phyloP scores from a whole-genome alignment of 768 basidiomycete species.

The Pisolithus marmoratus region DNA sequence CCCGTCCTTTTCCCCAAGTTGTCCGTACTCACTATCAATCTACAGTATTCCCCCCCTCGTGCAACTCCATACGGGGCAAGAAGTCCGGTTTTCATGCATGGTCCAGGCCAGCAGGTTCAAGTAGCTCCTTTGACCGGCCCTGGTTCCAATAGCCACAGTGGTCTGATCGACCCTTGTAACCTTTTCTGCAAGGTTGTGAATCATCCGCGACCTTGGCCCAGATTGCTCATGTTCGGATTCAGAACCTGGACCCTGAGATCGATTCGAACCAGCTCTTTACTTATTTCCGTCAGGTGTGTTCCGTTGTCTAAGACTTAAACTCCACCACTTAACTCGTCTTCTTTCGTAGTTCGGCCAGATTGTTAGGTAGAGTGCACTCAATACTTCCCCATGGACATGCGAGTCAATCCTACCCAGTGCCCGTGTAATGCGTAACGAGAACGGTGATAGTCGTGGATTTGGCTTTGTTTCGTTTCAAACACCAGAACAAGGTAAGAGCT shows the following conservation, averaged over 20 bases:
- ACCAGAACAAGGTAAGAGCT: constrained; percentile 65
- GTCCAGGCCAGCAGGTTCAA: constrained; percentile 88
- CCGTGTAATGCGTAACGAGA: constrained; percentile 87
- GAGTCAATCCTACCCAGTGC: constrained; percentile 46
- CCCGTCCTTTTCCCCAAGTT: constrained; percentile 8
- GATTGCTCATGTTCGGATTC: constrained; percentile 7
- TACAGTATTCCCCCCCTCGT: constrained; percentile 66
- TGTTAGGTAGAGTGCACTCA: constrained; percentile 54
- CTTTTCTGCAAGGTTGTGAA: constrained; percentile 72
- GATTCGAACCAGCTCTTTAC: constrained; percentile 81
- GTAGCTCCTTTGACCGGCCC: constrained; percentile 68
- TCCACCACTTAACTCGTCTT: constrained; percentile 12
- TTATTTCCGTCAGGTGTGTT: constrained; percentile 68
- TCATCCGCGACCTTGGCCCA: constrained; percentile 5
- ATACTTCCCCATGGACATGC: neutral
- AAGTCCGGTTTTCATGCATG: constrained; percentile 61
- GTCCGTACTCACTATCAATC: constrained; percentile 1
- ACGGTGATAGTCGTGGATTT: constrained; percentile 77
- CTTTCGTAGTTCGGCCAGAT: constrained; percentile 81
- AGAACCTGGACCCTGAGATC: constrained; percentile 84
- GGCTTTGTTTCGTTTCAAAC: constrained; percentile 87
- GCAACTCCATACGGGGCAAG: constrained; percentile 43
- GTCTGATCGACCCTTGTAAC: constrained; percentile 87
- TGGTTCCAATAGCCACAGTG: constrained; percentile 79
- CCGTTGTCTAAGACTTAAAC: neutral